Evolutionary conservation across 768 basidiomycete species (phyloP), one percentile per base, ranked within the genome.

Genomic region (Tylopilus sp.): DNA sequence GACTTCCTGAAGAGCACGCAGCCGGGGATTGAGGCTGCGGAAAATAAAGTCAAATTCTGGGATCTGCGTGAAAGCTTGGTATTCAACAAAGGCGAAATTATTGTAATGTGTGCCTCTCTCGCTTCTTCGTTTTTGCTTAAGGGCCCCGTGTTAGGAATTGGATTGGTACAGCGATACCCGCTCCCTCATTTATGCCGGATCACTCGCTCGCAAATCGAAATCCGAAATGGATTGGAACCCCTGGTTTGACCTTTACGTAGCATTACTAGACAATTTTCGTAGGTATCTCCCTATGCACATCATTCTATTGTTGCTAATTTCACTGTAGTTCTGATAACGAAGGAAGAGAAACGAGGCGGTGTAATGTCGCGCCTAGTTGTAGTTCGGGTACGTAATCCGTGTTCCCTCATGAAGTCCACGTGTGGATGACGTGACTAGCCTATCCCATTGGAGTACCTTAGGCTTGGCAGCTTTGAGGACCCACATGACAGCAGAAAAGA

Each of bases 1-100:
- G 80, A 84, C 41, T 85, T 83, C 55, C 77, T 95, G 53, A 91
- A 88, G 74, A 85, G 85, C 56, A 90, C 90, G 0, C 86, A 95
- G 61, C 91, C 91, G 1, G 93, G 93, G 4, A 94, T 95, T 52
- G 88, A 83, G 53, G 88, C 85, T n/a, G 90, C 93, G 1, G 92
- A 95, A 64, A 79, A 82, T 55, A 92, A 92, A 65, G 92, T 94
- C 57, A 92, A 91, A 63, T 85, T 91, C 53, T 90, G 87, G 85
- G 82, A 75, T 47, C 71, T 95, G 3, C 83, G 82, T 57, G 90
- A 95, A 70, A 85, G 79, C 58, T 64, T 95, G 44, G 68, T 81
- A 12, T 90, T 82, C 60, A 82, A 82, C 61, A 83, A 78, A 55
- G 91, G 88, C 22, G 91, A 95, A 66, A 82, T 94, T 17, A 83